phyloP scores from a whole-genome alignment of 306 rosid species.

The Corylus americana region DNA sequence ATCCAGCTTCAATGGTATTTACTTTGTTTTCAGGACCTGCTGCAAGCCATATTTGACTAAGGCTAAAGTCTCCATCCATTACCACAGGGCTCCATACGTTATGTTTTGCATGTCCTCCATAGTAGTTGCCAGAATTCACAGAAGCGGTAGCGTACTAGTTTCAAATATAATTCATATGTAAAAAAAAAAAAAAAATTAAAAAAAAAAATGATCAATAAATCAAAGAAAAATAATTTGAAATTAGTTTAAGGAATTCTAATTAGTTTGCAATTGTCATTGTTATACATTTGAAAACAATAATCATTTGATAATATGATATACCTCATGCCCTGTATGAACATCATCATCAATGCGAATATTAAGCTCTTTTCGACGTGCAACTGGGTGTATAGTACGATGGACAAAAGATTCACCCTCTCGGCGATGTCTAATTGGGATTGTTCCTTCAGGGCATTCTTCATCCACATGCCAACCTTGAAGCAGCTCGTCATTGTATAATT shows the following conservation, averaged over 20 bases:
- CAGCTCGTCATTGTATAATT: neutral
- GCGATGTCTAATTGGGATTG: conserved; percentile 25
- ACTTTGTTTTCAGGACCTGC: neutral
- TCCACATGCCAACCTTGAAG: conserved; percentile 18
- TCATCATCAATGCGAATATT: no score
- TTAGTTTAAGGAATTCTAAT: neutral
- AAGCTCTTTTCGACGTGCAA: no score
- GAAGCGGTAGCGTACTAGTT: conserved; percentile 15
- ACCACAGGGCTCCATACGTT: conserved; percentile 29
- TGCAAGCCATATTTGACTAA: conserved; percentile 29
- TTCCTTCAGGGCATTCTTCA: conserved; percentile 30
- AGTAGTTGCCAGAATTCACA: neutral
- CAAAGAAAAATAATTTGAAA: no score
- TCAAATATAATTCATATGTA: no score
- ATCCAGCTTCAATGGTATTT: conserved; percentile 26
- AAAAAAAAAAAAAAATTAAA: no score
- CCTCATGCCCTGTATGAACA: no score
- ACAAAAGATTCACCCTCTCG: neutral
- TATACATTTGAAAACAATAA: no score
- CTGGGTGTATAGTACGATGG: no score
- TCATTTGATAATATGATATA: no score
- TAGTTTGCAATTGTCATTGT: no score
- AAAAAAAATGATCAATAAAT: no score
- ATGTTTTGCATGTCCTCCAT: conserved; percentile 10
- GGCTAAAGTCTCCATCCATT: neutral